A percentile compares a stretch with the other conserved stretches of the same genome.
These are phyloP conservation scores for Sphagnum contortum DNA, from an alignment of 225 moss, liverwort and hornwort genomes.

Conservation along the genomic window DNA sequence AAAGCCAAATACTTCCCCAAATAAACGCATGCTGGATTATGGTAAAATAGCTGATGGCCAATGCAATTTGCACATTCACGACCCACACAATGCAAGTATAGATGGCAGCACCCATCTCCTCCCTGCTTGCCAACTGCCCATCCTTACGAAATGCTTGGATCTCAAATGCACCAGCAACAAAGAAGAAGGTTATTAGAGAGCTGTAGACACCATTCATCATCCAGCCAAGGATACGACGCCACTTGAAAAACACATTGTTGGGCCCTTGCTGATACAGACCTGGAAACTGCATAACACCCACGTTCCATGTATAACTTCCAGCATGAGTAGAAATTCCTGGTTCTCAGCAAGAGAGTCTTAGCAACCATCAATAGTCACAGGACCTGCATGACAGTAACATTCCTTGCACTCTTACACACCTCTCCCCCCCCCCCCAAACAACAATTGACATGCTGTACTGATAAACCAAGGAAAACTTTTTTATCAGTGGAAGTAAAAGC, in stretches of 20 bases:
- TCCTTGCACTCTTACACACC: not conserved
- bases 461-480: not conserved
- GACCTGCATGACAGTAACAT: no score
- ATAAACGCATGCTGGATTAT: slow-evolving; percentile 64
- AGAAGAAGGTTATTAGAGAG: slow-evolving; percentile 37
- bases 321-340: not conserved
- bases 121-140: slow-evolving; percentile 15
- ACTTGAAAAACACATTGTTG: slow-evolving; percentile 37
- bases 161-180: slow-evolving; percentile 22
- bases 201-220: slow-evolving; percentile 50
- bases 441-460: not conserved
- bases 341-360: not conserved
- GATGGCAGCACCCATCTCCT: slow-evolving; percentile 36
- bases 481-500: not conserved
- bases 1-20: slow-evolving; percentile 64
- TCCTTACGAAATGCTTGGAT: slow-evolving; percentile 22
- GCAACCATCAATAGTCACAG: not conserved
- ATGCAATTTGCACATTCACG: slow-evolving; percentile 40
- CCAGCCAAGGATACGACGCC: slow-evolving; percentile 53
- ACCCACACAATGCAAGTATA: slow-evolving; percentile 48
- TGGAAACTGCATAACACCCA: slow-evolving; percentile 40
- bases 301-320: not conserved
- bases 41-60: slow-evolving; percentile 49
- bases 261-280: slow-evolving; percentile 57
- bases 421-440: not conserved